A percentile compares a stretch with the other conserved stretches of the same genome.
phyloP scores from a whole-genome alignment of 768 basidiomycete species.

The Boletus pseudo-olivaceus region DNA sequence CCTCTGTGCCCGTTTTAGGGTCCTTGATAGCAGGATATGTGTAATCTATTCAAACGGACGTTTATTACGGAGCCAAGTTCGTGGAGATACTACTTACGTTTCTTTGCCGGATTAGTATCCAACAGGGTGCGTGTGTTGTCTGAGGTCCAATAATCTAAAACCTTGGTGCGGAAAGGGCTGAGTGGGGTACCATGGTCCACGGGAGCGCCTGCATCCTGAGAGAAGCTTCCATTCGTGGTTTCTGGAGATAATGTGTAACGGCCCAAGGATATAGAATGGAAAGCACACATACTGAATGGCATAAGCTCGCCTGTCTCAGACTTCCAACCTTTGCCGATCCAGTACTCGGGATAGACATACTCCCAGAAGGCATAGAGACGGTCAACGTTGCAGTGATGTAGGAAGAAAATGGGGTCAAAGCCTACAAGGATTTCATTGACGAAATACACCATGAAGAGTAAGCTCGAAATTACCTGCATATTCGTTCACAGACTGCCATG shows the following conservation, averaged over 20 bases:
- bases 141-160: constrained; percentile 13
- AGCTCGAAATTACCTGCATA: constrained; percentile 13
- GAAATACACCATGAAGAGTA: background rate
- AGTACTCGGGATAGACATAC: constrained; percentile 18
- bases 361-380: constrained; percentile 22
- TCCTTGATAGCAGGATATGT: constrained; percentile 19
- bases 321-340: constrained; percentile 15
- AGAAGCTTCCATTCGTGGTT: background rate
- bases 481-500: constrained; percentile 9
- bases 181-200: background rate
- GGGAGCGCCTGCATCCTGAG: background rate
- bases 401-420: constrained; percentile 18
- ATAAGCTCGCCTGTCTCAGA: background rate
- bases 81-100: constrained; percentile 3
- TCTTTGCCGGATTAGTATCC: background rate
- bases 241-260: background rate
- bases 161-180: constrained; percentile 11
- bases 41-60: constrained; percentile 8
- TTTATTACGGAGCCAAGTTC: background rate
- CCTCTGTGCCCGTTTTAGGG: background rate
- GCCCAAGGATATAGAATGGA: background rate
- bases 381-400: constrained; percentile 19
- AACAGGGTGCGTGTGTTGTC: constrained; percentile 7
- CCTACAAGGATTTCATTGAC: background rate
- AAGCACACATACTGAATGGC: constrained; percentile 9